Conservation (phyloP, 371 early-diverging fungal species). For the Apophysomyces ossiformis region DNA sequence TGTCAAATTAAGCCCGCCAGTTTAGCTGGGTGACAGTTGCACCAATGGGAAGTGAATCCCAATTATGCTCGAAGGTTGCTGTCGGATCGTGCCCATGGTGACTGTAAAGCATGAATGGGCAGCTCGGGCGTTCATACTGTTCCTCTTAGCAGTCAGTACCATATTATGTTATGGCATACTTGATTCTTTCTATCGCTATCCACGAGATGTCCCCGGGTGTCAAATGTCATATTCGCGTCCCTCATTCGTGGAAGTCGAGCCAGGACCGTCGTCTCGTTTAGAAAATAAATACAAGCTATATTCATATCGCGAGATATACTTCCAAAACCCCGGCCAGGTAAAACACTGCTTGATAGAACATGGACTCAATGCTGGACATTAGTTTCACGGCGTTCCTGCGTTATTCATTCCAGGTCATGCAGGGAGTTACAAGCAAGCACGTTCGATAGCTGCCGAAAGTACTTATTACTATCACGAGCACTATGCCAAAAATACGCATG, state of each 20-base stretch:
- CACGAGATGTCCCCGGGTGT: constrained; percentile 69
- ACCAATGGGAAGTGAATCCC: too few relatives aligned
- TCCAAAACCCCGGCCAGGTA: constrained; percentile 37
- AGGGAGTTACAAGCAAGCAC: constrained; percentile 85
- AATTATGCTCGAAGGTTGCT: too few relatives aligned
- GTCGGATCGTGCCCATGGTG: neutral
- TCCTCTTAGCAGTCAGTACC: neutral
- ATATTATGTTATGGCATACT: constrained; percentile 10
- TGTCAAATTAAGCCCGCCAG: too few relatives aligned
- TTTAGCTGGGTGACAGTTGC: too few relatives aligned
- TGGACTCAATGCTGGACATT: neutral
- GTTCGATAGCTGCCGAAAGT: constrained; percentile 79
- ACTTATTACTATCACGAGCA: constrained; percentile 52
- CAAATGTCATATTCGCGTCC: constrained; percentile 86
- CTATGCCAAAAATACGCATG: constrained; percentile 16
- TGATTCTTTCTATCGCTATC: constrained; percentile 59
- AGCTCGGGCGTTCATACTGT: neutral
- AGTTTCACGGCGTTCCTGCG: constrained; percentile 70
- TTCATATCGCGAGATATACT: constrained; percentile 73
- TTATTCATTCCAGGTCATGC: constrained; percentile 96
- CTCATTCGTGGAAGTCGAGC: constrained; percentile 55
- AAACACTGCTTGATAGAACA: neutral
- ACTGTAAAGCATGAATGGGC: neutral
- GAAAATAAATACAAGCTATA: constrained; percentile 75
- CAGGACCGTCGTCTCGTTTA: constrained; percentile 57